phyloP scores from a whole-genome alignment of 768 basidiomycete species.

The Rubroboletus pulcherrimus region DNA sequence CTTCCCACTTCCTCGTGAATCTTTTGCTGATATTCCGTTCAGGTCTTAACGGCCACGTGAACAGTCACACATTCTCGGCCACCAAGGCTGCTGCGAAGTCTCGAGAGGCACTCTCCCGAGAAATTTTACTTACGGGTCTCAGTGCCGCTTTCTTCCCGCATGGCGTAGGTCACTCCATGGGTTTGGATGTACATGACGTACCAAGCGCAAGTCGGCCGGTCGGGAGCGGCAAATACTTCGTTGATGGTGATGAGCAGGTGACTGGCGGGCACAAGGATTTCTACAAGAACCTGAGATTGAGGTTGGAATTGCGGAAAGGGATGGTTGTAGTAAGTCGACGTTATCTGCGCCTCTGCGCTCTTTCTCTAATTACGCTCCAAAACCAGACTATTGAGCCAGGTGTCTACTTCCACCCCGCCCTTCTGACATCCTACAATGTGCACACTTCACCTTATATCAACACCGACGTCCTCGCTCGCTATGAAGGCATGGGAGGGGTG shows the following conservation, averaged over 20 bases:
- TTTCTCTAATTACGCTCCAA: background rate
- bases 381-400: slow-evolving; percentile 86
- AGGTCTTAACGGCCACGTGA: slow-evolving; percentile 4
- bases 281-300: slow-evolving; percentile 76
- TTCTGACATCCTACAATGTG: slow-evolving; percentile 64
- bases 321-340: slow-evolving; percentile 80
- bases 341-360: background rate
- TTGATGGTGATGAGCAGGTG: slow-evolving; percentile 73
- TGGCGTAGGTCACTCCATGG: slow-evolving; percentile 86
- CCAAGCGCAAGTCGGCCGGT: slow-evolving; percentile 76
- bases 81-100: slow-evolving; percentile 9
- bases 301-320: slow-evolving; percentile 64
- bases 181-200: slow-evolving; percentile 93
- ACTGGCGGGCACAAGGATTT: slow-evolving; percentile 61
- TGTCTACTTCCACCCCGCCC: slow-evolving; percentile 78
- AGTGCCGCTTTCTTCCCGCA: slow-evolving; percentile 92
- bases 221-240: slow-evolving; percentile 48
- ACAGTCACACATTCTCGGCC: background rate
- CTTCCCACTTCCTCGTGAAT: background rate
- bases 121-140: slow-evolving; percentile 72
- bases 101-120: slow-evolving; percentile 29
- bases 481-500: slow-evolving; percentile 85
- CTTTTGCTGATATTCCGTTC: background rate
- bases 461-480: slow-evolving; percentile 32
- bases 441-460: slow-evolving; percentile 49